Conservation (phyloP, 768 basidiomycete species). For the Tylopilus plumbeoviolaceoides region DNA sequence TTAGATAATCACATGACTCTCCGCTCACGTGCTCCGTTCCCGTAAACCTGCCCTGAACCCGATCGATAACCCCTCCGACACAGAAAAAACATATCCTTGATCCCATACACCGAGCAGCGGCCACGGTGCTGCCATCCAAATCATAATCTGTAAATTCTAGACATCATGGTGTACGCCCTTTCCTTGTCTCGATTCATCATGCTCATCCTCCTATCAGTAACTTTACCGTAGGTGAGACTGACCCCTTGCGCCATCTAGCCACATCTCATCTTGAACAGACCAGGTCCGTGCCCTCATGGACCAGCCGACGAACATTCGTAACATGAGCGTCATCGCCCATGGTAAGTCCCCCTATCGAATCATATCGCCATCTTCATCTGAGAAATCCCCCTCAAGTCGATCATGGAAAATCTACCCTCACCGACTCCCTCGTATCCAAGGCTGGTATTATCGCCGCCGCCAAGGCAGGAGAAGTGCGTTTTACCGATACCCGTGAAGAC, state of each 20-base stretch:
- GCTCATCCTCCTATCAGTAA: slow-evolving; percentile 50
- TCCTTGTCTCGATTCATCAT: slow-evolving; percentile 3
- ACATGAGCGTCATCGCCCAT: slow-evolving; percentile 93
- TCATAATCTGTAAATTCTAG: slow-evolving; percentile 45
- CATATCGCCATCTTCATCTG: slow-evolving; percentile 17
- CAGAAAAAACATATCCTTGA: slow-evolving; percentile 15
- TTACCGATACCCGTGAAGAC: slow-evolving; percentile 95
- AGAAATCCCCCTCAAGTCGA: slow-evolving; percentile 64
- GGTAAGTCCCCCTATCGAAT: slow-evolving; percentile 44
- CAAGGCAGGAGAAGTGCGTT: slow-evolving; percentile 95
- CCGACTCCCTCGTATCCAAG: slow-evolving; percentile 98
- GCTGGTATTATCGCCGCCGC: slow-evolving; percentile 96
- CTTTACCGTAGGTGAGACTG: slow-evolving; percentile 77
- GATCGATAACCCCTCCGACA: slow-evolving; percentile 39
- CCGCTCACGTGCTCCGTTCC: slow-evolving; percentile 6
- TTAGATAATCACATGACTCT: slow-evolving; percentile 16
- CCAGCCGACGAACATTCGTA: slow-evolving; percentile 86
- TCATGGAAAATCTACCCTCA: slow-evolving; percentile 99
- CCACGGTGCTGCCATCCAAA: no score
- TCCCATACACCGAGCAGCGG: slow-evolving; percentile 17
- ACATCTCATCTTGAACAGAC: slow-evolving; percentile 41
- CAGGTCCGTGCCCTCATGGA: slow-evolving; percentile 89
- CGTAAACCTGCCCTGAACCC: slow-evolving; percentile 39
- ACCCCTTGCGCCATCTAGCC: neutral
- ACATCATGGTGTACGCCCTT: slow-evolving; percentile 76